Evolutionary conservation across 352 stramenopile genomes (phyloP).

Genomic region (Peronospora farinosa): DNA sequence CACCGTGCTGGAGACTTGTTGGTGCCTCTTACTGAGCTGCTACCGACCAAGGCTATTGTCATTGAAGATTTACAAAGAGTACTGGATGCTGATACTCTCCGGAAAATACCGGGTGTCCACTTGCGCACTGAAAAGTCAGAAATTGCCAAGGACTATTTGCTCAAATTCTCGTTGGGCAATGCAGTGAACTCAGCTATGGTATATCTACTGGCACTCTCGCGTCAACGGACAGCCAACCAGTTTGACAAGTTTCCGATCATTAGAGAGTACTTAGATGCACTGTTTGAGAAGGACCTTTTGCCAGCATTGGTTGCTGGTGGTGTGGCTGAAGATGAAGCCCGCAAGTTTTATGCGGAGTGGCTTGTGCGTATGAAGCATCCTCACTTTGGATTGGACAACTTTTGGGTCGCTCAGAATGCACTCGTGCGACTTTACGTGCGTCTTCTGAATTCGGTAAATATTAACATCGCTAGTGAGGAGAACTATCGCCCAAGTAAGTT

Average conservation of each 20-base stretch:
- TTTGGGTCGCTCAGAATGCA: slow-evolving; percentile 93
- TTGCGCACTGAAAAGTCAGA: no score
- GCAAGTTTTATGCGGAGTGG: no score
- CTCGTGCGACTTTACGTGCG: no score
- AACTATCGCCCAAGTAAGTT: slow-evolving; percentile 29
- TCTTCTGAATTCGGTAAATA: no score
- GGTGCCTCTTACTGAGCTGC: slow-evolving; percentile 58
- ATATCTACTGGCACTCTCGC: slow-evolving; percentile 72
- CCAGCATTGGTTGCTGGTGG: no score
- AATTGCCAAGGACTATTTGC: no score
- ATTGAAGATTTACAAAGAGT: slow-evolving; percentile 58
- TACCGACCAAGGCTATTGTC: slow-evolving; percentile 56
- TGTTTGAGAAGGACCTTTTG: no score
- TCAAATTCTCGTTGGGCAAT: no score
- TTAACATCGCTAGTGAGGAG: slow-evolving; percentile 21
- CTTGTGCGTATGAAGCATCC: slow-evolving; percentile 68
- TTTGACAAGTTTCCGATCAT: no score
- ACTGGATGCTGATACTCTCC: slow-evolving; percentile 29
- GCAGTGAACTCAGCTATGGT: slow-evolving; percentile 89
- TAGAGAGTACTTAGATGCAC: no score
- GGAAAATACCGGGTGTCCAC: slow-evolving; percentile 55
- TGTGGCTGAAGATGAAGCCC: no score
- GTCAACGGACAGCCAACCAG: no score
- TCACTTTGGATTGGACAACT: slow-evolving; percentile 87
- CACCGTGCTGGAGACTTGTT: slow-evolving; percentile 40